Conservation (phyloP, 805 yeast species). For the Komagataella mondaviorum region DNA sequence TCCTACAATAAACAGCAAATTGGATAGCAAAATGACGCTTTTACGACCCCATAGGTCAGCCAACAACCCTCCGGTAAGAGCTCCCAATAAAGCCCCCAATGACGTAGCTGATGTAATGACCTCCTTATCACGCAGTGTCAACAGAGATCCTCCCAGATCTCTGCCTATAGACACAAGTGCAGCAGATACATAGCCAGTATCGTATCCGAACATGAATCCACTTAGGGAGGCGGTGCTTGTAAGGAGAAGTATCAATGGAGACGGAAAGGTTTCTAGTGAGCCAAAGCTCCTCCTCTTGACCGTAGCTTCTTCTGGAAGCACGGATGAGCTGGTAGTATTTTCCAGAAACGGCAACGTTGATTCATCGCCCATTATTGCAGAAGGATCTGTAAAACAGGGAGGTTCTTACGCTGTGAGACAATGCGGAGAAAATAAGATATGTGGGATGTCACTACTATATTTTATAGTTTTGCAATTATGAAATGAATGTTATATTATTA, state of each 20-base stretch:
- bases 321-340: not conserved
- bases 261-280: constrained; percentile 10
- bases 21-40: constrained; percentile 29
- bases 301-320: not conserved
- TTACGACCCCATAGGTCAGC: constrained; percentile 38
- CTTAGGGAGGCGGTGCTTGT: constrained; percentile 39
- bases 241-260: constrained; percentile 25
- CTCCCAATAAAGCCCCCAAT: constrained; percentile 38
- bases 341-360: not conserved
- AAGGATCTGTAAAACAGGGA: not conserved
- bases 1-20: constrained; percentile 32
- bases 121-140: constrained; percentile 33
- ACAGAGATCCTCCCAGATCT: constrained; percentile 24
- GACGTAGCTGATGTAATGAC: constrained; percentile 42
- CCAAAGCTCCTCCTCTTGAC: not conserved
- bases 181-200: constrained; percentile 45
- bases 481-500: not conserved
- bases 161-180: constrained; percentile 38
- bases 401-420: not conserved
- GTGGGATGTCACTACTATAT: not conserved
- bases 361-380: not conserved
- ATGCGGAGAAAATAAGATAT: not conserved
- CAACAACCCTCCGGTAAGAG: constrained; percentile 30
- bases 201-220: constrained; percentile 50
- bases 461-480: not conserved